Conservation (phyloP, 2,329 filamentous ascomycete species). For the Pseudogymnoascus sp. region DNA sequence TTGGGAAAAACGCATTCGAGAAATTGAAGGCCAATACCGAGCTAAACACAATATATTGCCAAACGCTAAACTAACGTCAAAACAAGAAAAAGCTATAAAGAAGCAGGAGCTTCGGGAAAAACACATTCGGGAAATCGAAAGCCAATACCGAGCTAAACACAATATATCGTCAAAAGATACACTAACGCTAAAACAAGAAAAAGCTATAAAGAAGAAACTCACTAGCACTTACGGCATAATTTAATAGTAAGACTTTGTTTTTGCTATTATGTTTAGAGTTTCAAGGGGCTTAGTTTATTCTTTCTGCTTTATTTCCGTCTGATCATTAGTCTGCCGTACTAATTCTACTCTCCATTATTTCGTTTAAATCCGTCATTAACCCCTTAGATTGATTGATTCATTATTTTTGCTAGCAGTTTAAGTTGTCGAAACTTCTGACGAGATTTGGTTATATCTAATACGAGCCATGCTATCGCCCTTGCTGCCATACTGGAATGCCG, state of each 20-base stretch:
- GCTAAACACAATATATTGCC: too few relatives aligned
- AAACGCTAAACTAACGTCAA: too few relatives aligned
- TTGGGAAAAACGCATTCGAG: background rate
- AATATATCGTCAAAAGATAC: background rate
- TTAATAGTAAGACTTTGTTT: background rate
- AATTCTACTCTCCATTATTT: too few relatives aligned
- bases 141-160: background rate
- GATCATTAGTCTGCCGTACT: too few relatives aligned
- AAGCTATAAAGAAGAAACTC: background rate
- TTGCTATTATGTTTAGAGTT: background rate
- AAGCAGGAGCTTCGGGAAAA: too few relatives aligned
- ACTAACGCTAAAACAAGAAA: background rate
- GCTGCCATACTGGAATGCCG: conserved; percentile 3
- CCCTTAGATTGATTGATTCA: background rate
- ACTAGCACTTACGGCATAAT: background rate
- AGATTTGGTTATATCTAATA: background rate
- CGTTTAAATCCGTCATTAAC: background rate
- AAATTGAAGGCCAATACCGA: too few relatives aligned
- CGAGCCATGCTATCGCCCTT: background rate
- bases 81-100: too few relatives aligned
- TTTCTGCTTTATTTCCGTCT: conserved; percentile 1
- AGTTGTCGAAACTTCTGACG: background rate
- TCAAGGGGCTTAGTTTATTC: background rate
- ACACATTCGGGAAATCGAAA: background rate
- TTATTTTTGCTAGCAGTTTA: background rate